Conservation (phyloP, 148 eudicot species). For the Rhododendron vialii region DNA sequence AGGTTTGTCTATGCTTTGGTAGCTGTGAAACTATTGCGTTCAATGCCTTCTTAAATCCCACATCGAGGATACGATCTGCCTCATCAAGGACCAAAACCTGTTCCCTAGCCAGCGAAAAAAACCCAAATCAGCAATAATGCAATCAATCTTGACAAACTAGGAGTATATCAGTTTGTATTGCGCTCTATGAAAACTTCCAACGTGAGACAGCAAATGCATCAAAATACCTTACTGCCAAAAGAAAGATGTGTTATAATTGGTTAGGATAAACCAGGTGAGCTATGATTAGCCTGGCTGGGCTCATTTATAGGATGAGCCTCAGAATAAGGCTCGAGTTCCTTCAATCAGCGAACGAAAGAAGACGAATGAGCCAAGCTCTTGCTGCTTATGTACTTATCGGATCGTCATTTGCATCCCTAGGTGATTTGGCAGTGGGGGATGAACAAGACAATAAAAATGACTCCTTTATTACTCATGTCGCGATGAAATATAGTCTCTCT, state of each 20-base stretch:
- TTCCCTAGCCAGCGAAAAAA: slow-evolving; percentile 33
- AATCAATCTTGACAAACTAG: not conserved
- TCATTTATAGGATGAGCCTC: not conserved
- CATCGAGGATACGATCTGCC: slow-evolving; percentile 95
- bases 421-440: not conserved
- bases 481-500: not conserved
- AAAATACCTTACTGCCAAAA: not conserved
- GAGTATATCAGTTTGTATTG: not conserved
- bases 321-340: not conserved
- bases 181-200: not conserved
- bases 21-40: slow-evolving; percentile 86
- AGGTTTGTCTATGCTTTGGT: slow-evolving; percentile 73
- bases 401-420: not conserved
- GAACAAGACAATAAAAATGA: not conserved
- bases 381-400: not conserved
- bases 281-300: not conserved
- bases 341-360: not conserved
- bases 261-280: not conserved
- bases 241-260: not conserved
- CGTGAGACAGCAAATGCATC: not conserved
- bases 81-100: slow-evolving; percentile 95
- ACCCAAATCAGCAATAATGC: slow-evolving; percentile 24
- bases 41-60: slow-evolving; percentile 66
- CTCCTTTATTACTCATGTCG: not conserved
- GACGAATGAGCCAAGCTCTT: not conserved